These are phyloP conservation scores for Thelonectria discophora DNA, from an alignment of 2,329 filamentous ascomycete genomes.

Conservation along the genomic window DNA sequence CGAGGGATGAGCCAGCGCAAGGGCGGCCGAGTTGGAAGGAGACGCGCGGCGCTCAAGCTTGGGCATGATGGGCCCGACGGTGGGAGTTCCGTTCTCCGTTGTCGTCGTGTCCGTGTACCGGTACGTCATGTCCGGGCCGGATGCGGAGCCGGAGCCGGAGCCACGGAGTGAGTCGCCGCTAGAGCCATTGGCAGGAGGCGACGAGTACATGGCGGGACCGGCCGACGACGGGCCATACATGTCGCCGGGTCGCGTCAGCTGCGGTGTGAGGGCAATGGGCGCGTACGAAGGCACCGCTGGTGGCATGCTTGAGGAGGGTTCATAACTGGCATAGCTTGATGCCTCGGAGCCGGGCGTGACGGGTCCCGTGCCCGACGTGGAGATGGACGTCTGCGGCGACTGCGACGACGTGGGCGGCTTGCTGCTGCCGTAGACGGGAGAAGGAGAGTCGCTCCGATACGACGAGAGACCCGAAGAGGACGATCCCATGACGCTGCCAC, in stretches of 20 bases:
- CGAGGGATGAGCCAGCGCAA: conserved; percentile 26
- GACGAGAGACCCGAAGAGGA: conserved; percentile 30
- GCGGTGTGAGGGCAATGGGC: conserved; percentile 29
- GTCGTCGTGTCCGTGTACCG: conserved; percentile 45
- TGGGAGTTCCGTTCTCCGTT: conserved; percentile 25
- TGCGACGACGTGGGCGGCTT: not conserved
- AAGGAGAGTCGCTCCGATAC: conserved; percentile 41
- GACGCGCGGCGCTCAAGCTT: conserved; percentile 3
- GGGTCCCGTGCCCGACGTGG: conserved; percentile 34
- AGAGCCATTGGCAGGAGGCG: not conserved
- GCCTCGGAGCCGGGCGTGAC: conserved; percentile 35
- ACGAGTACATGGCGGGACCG: conserved; percentile 23
- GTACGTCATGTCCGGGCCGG: conserved; percentile 42
- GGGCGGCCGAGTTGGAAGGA: conserved; percentile 15
- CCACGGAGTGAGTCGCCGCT: conserved; percentile 21
- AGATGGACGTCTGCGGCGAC: conserved; percentile 29
- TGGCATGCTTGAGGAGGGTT: conserved; percentile 31
- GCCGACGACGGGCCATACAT: conserved; percentile 35
- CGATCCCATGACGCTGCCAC: not conserved
- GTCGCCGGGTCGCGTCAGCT: conserved; percentile 30
- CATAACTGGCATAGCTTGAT: conserved; percentile 39
- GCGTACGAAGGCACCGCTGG: conserved; percentile 29
- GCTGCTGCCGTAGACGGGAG: conserved; percentile 35
- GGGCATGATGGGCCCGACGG: not conserved
- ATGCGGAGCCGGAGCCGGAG: not conserved